Base-by-base conservation (phyloP, 257 asterid genomes). In the Capsicum baccatum region DNA sequence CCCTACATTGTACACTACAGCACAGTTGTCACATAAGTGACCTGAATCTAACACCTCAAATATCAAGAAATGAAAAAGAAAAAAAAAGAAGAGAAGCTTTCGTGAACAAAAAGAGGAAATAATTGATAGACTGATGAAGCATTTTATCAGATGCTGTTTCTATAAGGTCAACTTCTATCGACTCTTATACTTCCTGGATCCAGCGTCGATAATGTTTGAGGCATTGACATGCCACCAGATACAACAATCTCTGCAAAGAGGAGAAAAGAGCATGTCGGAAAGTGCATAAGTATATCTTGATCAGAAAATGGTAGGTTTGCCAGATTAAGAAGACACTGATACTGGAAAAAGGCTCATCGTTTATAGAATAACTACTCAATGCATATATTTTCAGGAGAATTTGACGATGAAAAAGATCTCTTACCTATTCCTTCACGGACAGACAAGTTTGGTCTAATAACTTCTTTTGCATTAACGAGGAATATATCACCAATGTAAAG, bases 221-320 rank as follows among this genome's bases (percentile, higher is more conserved):
- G 93, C 93, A 88, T 90, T 26, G 93, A 88, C 93, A 90, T 88
- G 47, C 93, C 93, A 81, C 93, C 93, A 54, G 93, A 89, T 67
- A 90, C 91, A 52, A 90, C 91, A 48, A 88, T 87, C 86, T 90
- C 93, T 90, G 90, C 84, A 81, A 83, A 42, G 9, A 66, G 7
- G 82, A 47, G 79, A 55, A 55, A 9, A 70, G 37, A 57, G 68
- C 50, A 83, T 52, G 9, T 56, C 42, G 55, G 80, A 48, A 86
- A 76, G 63, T 76, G 81, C 62, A 74, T 50, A 26, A 26, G 17
- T 70, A n/a, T 6, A 10, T 21, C 42, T 33, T 68, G 78, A 68
- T 39, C 19, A 39, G 50, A 68, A 68, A 37, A 35, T 37, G 35
- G 42, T 10, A 12, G 1, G 21, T 15, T 11, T 64, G 42, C 42